phyloP scores from a whole-genome alignment of 352 stramenopile species.

The Phytopythium litorale region DNA sequence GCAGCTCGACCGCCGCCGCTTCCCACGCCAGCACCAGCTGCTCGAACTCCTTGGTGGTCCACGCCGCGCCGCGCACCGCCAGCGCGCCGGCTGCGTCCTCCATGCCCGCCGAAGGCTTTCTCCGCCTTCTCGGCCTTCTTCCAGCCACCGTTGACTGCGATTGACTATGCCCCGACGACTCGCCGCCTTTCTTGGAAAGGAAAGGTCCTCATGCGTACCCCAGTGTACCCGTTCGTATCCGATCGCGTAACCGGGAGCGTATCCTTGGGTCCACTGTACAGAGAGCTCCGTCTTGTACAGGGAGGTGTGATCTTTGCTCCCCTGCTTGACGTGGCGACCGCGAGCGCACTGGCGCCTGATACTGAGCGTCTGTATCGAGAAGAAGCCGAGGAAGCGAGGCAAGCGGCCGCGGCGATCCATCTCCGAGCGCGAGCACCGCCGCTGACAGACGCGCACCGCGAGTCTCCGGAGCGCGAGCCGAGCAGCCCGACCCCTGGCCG shows the following conservation, averaged over 20 bases:
- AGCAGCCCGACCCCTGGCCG: not conserved
- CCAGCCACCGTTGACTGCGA: not conserved
- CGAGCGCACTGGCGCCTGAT: not conserved
- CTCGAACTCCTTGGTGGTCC: constrained; percentile 23
- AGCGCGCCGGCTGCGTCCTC: not conserved
- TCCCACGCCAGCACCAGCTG: constrained; percentile 34
- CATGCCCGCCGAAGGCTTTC: not conserved
- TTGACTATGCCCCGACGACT: not conserved
- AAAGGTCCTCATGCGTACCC: no score
- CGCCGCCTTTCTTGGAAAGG: no score
- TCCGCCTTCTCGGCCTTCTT: not conserved
- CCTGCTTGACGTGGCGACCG: not conserved
- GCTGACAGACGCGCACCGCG: no score
- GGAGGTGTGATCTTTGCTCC: constrained; percentile 1
- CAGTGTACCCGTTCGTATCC: no score
- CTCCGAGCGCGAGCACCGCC: not conserved
- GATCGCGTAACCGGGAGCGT: no score
- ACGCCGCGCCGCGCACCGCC: constrained; percentile 4
- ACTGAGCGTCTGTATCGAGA: not conserved
- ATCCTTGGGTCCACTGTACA: no score
- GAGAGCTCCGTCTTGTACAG: not conserved
- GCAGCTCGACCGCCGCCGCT: constrained; percentile 10
- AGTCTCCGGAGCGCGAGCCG: no score
- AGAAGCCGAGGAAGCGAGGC: not conserved
- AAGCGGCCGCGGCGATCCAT: not conserved